Conservation (phyloP, 257 asterid species). For the Forsythia suspensa region DNA sequence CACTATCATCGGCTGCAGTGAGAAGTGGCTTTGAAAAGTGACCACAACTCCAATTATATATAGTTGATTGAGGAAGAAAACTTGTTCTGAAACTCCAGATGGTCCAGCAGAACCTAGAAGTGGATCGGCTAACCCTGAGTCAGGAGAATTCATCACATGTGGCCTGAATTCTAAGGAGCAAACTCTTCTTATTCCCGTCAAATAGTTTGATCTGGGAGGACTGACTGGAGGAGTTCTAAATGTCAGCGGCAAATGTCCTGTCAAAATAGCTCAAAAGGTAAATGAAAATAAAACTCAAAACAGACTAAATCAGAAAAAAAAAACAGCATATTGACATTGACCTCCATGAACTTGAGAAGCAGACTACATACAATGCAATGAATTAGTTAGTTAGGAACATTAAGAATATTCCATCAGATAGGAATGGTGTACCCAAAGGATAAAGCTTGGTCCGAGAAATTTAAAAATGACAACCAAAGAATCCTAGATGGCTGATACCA, state of each 20-base stretch:
- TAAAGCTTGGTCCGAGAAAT: background rate
- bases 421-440: background rate
- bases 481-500: background rate
- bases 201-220: constrained; percentile 92
- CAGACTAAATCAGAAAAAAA: background rate
- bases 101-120: constrained; percentile 80
- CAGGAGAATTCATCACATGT: constrained; percentile 77
- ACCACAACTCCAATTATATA: constrained; percentile 96
- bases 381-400: constrained; percentile 14
- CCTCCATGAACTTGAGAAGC: constrained; percentile 92
- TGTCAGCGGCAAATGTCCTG: constrained; percentile 80
- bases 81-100: constrained; percentile 76
- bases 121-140: constrained; percentile 96
- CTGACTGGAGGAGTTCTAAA: constrained; percentile 99
- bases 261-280: constrained; percentile 32
- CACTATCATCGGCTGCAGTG: constrained; percentile 80
- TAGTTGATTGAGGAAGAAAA: constrained; percentile 90
- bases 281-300: background rate
- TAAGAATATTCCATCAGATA: background rate
- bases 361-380: constrained; percentile 47
- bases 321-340: constrained; percentile 35
- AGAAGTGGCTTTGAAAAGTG: constrained; percentile 99
- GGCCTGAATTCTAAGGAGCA: constrained; percentile 97
- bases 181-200: constrained; percentile 93
- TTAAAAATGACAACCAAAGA: background rate